A percentile compares a stretch with the other conserved stretches of the same genome.
Conservation (phyloP, 768 basidiomycete genomes). For the Phaeotremella skinneri region DNA sequence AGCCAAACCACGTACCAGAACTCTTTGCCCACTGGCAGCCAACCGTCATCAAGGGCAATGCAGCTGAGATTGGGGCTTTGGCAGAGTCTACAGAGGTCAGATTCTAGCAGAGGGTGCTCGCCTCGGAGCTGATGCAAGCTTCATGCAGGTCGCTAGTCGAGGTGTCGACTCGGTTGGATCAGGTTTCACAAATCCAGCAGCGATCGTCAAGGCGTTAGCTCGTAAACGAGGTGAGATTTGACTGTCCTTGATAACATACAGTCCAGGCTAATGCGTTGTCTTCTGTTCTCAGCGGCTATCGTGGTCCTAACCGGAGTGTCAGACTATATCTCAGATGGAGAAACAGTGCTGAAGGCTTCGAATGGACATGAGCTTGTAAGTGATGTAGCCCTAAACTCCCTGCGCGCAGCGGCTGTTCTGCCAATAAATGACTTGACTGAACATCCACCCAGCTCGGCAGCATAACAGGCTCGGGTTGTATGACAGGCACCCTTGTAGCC, state of each 20-base stretch:
- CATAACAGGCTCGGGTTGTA: slow-evolving; percentile 89
- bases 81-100: slow-evolving; percentile 71
- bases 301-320: slow-evolving; percentile 73
- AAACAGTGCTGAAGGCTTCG: slow-evolving; percentile 62
- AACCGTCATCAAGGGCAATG: slow-evolving; percentile 91
- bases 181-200: slow-evolving; percentile 71
- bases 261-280: not conserved
- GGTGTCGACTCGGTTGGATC: slow-evolving; percentile 82
- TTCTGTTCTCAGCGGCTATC: slow-evolving; percentile 62
- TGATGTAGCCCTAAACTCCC: too few relatives aligned
- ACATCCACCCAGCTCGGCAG: slow-evolving; percentile 60
- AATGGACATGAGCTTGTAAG: slow-evolving; percentile 65
- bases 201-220: slow-evolving; percentile 69
- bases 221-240: slow-evolving; percentile 65
- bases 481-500: slow-evolving; percentile 64
- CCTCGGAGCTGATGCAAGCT: not conserved
- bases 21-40: slow-evolving; percentile 76
- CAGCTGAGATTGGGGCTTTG: slow-evolving; percentile 73
- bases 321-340: slow-evolving; percentile 84
- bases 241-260: too few relatives aligned
- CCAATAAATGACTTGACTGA: too few relatives aligned
- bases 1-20: slow-evolving; percentile 52
- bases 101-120: not conserved
- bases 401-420: not conserved
- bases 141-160: slow-evolving; percentile 62